Conservation (phyloP, 805 yeast species). For the Hagleromyces aurorensis region DNA sequence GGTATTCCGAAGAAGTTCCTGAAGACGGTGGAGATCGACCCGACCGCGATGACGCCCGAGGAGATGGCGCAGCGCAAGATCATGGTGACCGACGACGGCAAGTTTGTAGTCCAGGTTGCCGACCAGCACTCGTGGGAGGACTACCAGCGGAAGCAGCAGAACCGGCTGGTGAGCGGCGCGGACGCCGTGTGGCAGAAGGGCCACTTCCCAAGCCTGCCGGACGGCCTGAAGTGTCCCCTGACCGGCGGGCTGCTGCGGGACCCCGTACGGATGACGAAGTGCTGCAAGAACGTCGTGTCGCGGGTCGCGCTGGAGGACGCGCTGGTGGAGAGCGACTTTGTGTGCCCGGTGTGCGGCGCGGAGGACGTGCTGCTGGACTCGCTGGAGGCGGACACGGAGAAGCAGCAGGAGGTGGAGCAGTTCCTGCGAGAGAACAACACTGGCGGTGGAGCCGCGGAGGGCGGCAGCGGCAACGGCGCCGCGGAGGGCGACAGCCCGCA, state of each 20-base stretch:
- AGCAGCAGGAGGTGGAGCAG: slow-evolving; percentile 45
- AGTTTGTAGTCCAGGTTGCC: slow-evolving; percentile 92
- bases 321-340: slow-evolving; percentile 75
- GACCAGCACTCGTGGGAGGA: slow-evolving; percentile 86
- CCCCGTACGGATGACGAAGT: slow-evolving; percentile 75
- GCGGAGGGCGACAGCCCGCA: slow-evolving; percentile 6
- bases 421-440: slow-evolving; percentile 36
- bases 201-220: slow-evolving; percentile 38
- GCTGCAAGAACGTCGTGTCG: slow-evolving; percentile 57
- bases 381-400: slow-evolving; percentile 52
- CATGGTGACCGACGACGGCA: slow-evolving; percentile 90
- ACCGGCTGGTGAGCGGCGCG: slow-evolving; percentile 30
- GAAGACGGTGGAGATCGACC: slow-evolving; percentile 58
- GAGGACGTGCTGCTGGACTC: slow-evolving; percentile 73
- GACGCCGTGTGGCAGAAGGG: slow-evolving; percentile 42
- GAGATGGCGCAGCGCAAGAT: slow-evolving; percentile 50
- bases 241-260: slow-evolving; percentile 52
- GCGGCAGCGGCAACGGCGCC: slow-evolving; percentile 5
- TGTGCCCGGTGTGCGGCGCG: slow-evolving; percentile 78
- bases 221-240: slow-evolving; percentile 62
- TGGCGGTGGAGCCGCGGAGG: slow-evolving; percentile 12
- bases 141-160: slow-evolving; percentile 58
- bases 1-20: slow-evolving; percentile 95
- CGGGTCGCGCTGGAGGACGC: slow-evolving; percentile 55
- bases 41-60: slow-evolving; percentile 52